These are phyloP conservation scores for Gilbertella persicaria DNA, from an alignment of 371 early-diverging fungal species.

Conservation along the genomic window DNA sequence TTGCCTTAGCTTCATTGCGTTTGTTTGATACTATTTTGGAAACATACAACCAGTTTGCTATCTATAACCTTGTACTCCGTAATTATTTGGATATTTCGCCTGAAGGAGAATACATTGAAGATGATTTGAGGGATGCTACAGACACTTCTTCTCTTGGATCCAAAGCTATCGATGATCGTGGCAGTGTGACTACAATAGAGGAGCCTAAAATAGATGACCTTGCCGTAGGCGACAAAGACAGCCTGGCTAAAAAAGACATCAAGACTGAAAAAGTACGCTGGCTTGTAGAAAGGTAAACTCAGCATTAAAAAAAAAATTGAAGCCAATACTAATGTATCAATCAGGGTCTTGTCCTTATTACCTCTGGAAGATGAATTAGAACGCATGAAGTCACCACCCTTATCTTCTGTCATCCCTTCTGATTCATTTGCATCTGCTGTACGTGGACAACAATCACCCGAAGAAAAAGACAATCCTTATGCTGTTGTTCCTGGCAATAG, in stretches of 20 bases:
- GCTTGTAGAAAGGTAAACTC: slow-evolving; percentile 53
- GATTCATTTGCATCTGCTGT: slow-evolving; percentile 35
- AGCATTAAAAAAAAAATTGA: background rate
- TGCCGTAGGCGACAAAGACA: slow-evolving; percentile 18
- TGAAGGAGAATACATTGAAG: slow-evolving; percentile 48
- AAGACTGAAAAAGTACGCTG: slow-evolving; percentile 50
- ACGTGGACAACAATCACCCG: slow-evolving; percentile 9
- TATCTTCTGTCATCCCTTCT: slow-evolving; percentile 40
- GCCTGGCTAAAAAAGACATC: slow-evolving; percentile 23
- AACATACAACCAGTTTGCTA: slow-evolving; percentile 67
- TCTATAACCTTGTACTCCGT: slow-evolving; percentile 61
- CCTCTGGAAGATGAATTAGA: slow-evolving; percentile 56
- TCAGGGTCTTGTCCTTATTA: slow-evolving; percentile 46
- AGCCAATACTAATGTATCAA: background rate
- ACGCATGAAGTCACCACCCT: slow-evolving; percentile 46
- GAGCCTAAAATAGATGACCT: slow-evolving; percentile 21
- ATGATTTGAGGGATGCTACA: slow-evolving; percentile 25
- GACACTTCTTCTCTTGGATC: slow-evolving; percentile 44
- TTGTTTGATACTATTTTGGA: slow-evolving; percentile 66
- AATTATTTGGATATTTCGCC: slow-evolving; percentile 55
- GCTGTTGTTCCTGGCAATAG: slow-evolving; percentile 50
- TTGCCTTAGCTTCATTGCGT: slow-evolving; percentile 57
- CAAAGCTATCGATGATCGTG: slow-evolving; percentile 37
- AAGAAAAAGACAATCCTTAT: slow-evolving; percentile 12
- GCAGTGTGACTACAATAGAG: slow-evolving; percentile 16